These are phyloP conservation scores for Fusarium virguliforme DNA, from an alignment of 2,329 filamentous ascomycete genomes.

Conservation along the genomic window DNA sequence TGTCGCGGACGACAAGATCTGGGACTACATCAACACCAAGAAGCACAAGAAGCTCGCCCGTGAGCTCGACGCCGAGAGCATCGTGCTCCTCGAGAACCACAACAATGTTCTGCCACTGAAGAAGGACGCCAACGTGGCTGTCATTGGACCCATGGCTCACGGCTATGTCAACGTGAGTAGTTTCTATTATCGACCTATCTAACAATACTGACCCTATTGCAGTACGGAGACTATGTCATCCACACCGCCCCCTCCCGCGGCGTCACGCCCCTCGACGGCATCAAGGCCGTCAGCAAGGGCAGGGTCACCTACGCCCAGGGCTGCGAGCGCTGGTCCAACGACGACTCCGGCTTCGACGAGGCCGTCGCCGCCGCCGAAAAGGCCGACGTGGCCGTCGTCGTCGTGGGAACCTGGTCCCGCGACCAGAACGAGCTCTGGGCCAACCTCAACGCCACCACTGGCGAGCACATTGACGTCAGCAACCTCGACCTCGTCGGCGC, in stretches of 20 bases:
- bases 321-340: constrained; percentile 80
- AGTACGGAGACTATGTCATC: constrained; percentile 82
- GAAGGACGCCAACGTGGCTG: constrained; percentile 78
- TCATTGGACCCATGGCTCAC: constrained; percentile 83
- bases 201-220: constrained; percentile 29
- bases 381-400: constrained; percentile 80
- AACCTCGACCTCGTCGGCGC: constrained; percentile 79
- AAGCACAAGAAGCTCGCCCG: constrained; percentile 72
- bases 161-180: constrained; percentile 76
- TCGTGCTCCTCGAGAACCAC: constrained; percentile 74
- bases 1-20: constrained; percentile 69
- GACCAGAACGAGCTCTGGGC: constrained; percentile 81
- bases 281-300: constrained; percentile 72
- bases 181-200: background rate
- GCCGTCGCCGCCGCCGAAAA: constrained; percentile 76
- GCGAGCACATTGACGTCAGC: constrained; percentile 79
- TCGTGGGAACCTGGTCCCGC: constrained; percentile 83
- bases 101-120: constrained; percentile 68
- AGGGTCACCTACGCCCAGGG: constrained; percentile 78
- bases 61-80: constrained; percentile 76
- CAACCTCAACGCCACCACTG: constrained; percentile 81
- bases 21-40: constrained; percentile 74
- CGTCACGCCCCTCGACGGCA: constrained; percentile 79
- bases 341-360: constrained; percentile 77
- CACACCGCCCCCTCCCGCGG: constrained; percentile 75